Evolutionary conservation across 495 filamentous ascomycete genomes (phyloP).

Genomic region (Penicillium turbatum): DNA sequence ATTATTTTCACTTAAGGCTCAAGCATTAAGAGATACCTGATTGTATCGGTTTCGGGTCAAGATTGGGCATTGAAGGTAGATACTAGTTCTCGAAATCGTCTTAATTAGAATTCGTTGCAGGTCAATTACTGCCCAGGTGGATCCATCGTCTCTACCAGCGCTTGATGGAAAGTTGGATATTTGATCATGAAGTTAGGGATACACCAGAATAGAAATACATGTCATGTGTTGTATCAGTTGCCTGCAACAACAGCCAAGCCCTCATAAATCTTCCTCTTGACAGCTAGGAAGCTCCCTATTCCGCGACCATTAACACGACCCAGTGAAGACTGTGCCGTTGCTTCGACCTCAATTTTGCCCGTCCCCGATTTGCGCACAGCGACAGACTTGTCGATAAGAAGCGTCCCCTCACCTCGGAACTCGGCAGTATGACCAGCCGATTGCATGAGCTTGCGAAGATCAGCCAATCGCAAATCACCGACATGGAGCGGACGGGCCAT

Average conservation of each 20-base stretch:
- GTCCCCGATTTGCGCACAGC: slow-evolving; percentile 84
- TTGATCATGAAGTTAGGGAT: slow-evolving; percentile 8
- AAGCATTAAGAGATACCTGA: background rate
- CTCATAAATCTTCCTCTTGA: slow-evolving; percentile 79
- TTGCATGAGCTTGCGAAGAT: slow-evolving; percentile 80
- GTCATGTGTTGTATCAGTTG: slow-evolving; percentile 37
- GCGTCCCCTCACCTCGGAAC: slow-evolving; percentile 87
- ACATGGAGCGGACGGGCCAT: slow-evolving; percentile 89
- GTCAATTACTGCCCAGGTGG: too few relatives aligned
- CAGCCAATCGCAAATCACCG: slow-evolving; percentile 85
- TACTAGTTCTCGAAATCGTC: too few relatives aligned
- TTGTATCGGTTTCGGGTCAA: background rate
- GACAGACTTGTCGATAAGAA: slow-evolving; percentile 82
- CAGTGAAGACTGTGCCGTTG: slow-evolving; percentile 50
- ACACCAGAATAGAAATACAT: slow-evolving; percentile 16
- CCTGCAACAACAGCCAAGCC: slow-evolving; percentile 75
- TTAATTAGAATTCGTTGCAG: too few relatives aligned
- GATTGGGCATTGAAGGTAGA: background rate
- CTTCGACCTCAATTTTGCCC: slow-evolving; percentile 86
- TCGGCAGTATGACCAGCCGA: slow-evolving; percentile 80
- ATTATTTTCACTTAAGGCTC: background rate
- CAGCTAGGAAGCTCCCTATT: slow-evolving; percentile 63
- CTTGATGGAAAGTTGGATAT: too few relatives aligned
- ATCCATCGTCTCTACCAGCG: too few relatives aligned
- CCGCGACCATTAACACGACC: slow-evolving; percentile 30